Evolutionary conservation across 495 filamentous ascomycete genomes (phyloP).

Genomic region (Neurospora sp.): DNA sequence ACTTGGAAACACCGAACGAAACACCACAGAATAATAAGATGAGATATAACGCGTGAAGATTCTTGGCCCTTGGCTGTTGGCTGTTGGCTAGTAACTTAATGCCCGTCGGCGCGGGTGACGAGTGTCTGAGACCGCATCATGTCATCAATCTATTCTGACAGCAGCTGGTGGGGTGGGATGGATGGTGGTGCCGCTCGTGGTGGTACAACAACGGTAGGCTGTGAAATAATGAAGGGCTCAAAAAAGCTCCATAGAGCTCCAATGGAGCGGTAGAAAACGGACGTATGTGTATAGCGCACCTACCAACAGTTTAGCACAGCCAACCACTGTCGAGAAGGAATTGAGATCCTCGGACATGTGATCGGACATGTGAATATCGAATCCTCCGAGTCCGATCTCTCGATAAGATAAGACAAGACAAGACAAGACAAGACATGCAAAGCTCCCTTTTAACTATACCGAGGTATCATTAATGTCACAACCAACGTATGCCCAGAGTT

Average conservation of each 20-base stretch:
- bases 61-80: not conserved
- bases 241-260: too few relatives aligned
- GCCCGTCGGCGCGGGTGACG: not conserved
- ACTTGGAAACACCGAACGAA: not conserved
- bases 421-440: not conserved
- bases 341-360: not conserved
- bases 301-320: too few relatives aligned
- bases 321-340: too few relatives aligned
- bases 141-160: not conserved
- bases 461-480: not conserved
- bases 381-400: not conserved
- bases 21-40: not conserved
- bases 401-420: too few relatives aligned
- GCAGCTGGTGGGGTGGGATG: not conserved
- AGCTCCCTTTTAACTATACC: not conserved
- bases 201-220: not conserved
- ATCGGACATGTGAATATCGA: not conserved
- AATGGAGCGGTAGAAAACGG: too few relatives aligned
- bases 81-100: not conserved
- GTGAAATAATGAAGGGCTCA: not conserved
- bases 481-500: not conserved
- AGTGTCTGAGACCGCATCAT: not conserved
- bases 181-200: not conserved
- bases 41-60: not conserved
- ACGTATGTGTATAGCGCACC: too few relatives aligned